Percentiles rank a stretch among this genome's conserved stretches.
Conservation (phyloP, 2,329 filamentous ascomycete species). For the Aspergillus pseudonomiae region DNA sequence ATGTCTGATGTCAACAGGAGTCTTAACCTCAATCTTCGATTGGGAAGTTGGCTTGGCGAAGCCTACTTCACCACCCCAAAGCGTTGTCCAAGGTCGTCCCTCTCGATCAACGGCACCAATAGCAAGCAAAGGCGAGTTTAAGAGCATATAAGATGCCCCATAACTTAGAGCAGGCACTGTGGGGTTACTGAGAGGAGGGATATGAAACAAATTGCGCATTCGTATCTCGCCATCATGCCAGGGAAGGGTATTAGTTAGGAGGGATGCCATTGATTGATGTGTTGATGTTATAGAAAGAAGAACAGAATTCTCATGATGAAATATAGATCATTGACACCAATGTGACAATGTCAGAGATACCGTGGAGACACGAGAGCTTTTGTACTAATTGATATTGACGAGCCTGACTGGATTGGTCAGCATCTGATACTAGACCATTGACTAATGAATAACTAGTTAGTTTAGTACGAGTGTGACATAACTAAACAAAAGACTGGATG, state of each 20-base stretch:
- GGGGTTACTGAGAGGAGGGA: slow-evolving; percentile 72
- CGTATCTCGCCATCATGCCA: slow-evolving; percentile 70
- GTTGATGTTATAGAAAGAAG: background rate
- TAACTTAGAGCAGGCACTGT: slow-evolving; percentile 65
- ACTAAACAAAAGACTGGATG: background rate
- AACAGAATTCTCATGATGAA: background rate
- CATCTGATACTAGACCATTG: background rate
- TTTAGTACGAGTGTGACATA: background rate
- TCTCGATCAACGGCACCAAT: slow-evolving; percentile 70
- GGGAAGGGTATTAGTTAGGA: slow-evolving; percentile 25
- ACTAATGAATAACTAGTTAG: too few relatives aligned
- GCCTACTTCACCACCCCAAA: slow-evolving; percentile 75
- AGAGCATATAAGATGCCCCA: slow-evolving; percentile 63
- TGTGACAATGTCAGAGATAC: background rate
- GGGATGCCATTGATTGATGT: slow-evolving; percentile 25
- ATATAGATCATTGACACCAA: background rate
- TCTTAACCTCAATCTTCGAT: slow-evolving; percentile 65
- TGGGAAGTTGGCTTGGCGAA: slow-evolving; percentile 67
- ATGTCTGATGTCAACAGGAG: slow-evolving; percentile 60
- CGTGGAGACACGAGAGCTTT: background rate
- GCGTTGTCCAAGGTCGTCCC: slow-evolving; percentile 71
- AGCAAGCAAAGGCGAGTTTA: slow-evolving; percentile 68
- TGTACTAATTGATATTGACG: background rate
- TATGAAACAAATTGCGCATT: slow-evolving; percentile 65
- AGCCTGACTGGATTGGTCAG: background rate